These are phyloP conservation scores for Hansfordia pulvinata DNA, from an alignment of 2,329 filamentous ascomycete genomes.

Conservation along the genomic window DNA sequence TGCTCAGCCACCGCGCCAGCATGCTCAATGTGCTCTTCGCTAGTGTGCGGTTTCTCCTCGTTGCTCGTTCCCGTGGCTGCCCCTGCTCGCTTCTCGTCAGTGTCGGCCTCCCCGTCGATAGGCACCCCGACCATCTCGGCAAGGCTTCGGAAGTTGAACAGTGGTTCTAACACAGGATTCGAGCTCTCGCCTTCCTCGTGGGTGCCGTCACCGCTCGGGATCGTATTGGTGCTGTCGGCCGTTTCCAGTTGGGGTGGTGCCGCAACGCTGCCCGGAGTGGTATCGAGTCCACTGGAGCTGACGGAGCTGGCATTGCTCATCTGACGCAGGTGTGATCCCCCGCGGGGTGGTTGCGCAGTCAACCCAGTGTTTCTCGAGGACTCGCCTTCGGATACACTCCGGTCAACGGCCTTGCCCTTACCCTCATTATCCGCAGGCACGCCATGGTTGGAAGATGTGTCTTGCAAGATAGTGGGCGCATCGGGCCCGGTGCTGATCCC, in stretches of 20 bases:
- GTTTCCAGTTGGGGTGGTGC: constrained; percentile 23
- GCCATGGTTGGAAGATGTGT: constrained; percentile 13
- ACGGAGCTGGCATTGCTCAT: constrained; percentile 80
- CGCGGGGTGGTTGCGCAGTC: constrained; percentile 36
- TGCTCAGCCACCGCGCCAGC: too few species aligned
- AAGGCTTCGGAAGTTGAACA: constrained; percentile 86
- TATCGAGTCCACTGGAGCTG: constrained; percentile 63
- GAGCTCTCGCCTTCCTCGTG: constrained; percentile 33
- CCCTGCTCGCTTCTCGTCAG: constrained; percentile 15
- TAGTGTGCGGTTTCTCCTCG: not conserved
- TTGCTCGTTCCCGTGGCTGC: constrained; percentile 5
- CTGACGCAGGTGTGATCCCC: constrained; percentile 62
- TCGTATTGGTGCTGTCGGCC: constrained; percentile 38
- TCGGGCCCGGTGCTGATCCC: constrained; percentile 16
- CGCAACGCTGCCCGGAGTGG: constrained; percentile 37
- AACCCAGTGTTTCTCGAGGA: constrained; percentile 17
- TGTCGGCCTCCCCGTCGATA: constrained; percentile 28
- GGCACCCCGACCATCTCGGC: constrained; percentile 68
- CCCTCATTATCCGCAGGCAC: constrained; percentile 24
- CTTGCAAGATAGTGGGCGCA: constrained; percentile 9
- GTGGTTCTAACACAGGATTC: constrained; percentile 49
- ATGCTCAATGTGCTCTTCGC: too few species aligned
- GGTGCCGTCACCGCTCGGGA: constrained; percentile 31
- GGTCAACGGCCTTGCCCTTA: constrained; percentile 62
- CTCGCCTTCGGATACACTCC: constrained; percentile 17